Percentiles rank a stretch among this genome's conserved stretches.
These are phyloP conservation scores for Alternaria sp. DNA, from an alignment of 2,329 filamentous ascomycete genomes.

Conservation along the genomic window DNA sequence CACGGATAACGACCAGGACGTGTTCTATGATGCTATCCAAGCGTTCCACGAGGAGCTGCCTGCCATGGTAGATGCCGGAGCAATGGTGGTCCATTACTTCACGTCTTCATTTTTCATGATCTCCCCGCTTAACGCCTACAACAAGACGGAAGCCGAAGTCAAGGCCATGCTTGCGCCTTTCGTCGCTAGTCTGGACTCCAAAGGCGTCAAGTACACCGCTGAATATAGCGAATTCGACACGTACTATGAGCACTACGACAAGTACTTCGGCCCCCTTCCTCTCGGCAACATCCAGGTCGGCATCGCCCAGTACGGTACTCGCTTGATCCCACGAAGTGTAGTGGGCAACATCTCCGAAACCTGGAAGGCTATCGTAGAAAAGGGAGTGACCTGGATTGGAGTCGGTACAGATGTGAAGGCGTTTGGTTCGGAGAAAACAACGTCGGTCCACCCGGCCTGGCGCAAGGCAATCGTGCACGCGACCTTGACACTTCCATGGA, in stretches of 20 bases:
- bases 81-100: constrained; percentile 25
- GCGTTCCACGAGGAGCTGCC: constrained; percentile 26
- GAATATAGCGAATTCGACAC: constrained; percentile 18
- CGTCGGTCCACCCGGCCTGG: constrained; percentile 33
- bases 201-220: constrained; percentile 19
- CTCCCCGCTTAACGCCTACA: constrained; percentile 28
- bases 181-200: constrained; percentile 14
- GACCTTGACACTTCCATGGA: constrained; percentile 25
- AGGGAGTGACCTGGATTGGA: constrained; percentile 27
- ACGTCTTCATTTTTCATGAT: constrained; percentile 23
- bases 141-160: constrained; percentile 19
- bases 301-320: constrained; percentile 24
- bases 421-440: constrained; percentile 19
- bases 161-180: constrained; percentile 25
- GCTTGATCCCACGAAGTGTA: constrained; percentile 23
- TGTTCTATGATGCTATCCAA: constrained; percentile 26
- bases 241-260: constrained; percentile 32
- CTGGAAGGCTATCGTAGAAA: constrained; percentile 22
- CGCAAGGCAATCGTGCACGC: constrained; percentile 25
- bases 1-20: constrained; percentile 13
- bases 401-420: constrained; percentile 20
- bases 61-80: constrained; percentile 26
- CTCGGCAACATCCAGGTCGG: constrained; percentile 27
- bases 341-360: constrained; percentile 16
- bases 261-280: constrained; percentile 29